phyloP scores from a whole-genome alignment of 2,329 filamentous ascomycete species.

The Alternaria panax region DNA sequence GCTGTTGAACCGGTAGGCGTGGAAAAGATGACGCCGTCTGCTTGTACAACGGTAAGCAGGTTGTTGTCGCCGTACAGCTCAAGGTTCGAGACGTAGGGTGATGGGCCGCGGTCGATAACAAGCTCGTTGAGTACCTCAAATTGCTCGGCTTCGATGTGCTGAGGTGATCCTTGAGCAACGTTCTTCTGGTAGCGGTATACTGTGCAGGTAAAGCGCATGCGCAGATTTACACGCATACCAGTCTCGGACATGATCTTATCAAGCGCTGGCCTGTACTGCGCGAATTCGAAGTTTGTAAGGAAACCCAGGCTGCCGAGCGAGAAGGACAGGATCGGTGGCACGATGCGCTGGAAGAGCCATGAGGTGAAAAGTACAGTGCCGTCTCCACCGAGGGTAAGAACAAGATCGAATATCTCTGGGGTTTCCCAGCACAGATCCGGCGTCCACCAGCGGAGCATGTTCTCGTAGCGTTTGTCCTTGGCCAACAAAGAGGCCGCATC shows the following conservation, averaged over 20 bases:
- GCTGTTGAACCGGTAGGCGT: conserved; percentile 91
- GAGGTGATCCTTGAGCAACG: conserved; percentile 61
- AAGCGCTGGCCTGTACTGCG: conserved; percentile 85
- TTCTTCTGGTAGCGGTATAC: conserved; percentile 74
- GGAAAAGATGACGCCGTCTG: conserved; percentile 96
- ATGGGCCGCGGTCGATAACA: conserved; percentile 96
- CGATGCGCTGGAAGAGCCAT: conserved; percentile 90
- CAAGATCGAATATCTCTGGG: conserved; percentile 94
- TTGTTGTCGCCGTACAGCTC: conserved; percentile 96
- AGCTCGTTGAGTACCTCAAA: conserved; percentile 99
- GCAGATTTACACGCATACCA: conserved; percentile 95
- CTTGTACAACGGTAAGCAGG: conserved; percentile 92
- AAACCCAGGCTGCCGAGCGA: conserved; percentile 87
- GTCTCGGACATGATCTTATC: conserved; percentile 90
- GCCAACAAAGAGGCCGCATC: conserved; percentile 75
- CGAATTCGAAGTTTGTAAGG: conserved; percentile 86
- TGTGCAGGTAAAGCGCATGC: conserved; percentile 98
- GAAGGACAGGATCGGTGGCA: conserved; percentile 85
- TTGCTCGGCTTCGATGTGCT: conserved; percentile 84
- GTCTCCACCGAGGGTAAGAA: conserved; percentile 85
- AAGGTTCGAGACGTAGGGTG: conserved; percentile 94
- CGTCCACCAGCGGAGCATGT: conserved; percentile 95
- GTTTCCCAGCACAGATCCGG: conserved; percentile 93
- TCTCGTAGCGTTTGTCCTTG: conserved; percentile 76
- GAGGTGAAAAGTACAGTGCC: conserved; percentile 88